Base-by-base conservation (phyloP, 345 rosid genomes). In the Brassica juncea region DNA sequence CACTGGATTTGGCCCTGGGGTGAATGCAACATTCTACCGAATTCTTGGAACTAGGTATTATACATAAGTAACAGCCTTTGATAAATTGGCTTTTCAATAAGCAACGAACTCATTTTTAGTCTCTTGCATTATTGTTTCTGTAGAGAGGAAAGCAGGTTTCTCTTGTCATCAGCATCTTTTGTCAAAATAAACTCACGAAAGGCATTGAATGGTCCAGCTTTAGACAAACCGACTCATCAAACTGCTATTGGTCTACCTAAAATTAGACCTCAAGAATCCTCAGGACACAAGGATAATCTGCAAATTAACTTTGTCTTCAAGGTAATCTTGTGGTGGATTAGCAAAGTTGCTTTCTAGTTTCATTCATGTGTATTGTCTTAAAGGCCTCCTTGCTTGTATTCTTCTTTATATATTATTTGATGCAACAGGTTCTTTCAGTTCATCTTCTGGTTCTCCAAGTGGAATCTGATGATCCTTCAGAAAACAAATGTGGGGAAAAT, bases 1-100 rank as follows among this genome's bases (percentile, higher is more conserved):
- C 76, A 84, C 82, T 79, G 97, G 94, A 77, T 88, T 94, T 69
- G 91, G 92, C 37, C 85, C 89, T 59, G 90, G 92, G 71, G 85
- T 67, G 19, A 84, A 82, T 76, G 97, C 94, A 59, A 88, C 93
- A 11, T 94, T 94, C 83, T 84, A 88, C 74, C 86, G 94, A 61
- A 71, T 94, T 81, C 92, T 91, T 69, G 77, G 82, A 70, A 72
- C 75, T 11, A 71, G 92, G 98, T 94, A 85, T 76, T 71, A 70
- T 16, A 32, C 73, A 69, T 68, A 73, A 9, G 52, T 8, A 55
- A 47, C 54, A 58, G 49, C 21, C 0, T 0, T 76, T 76, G 34
- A 55, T 58, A 70, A 71, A 52, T 66, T 71, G 16, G 27, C 14
- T 71, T 76, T 31, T 66, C 28, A 5, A 57, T 32, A 30, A 75